A percentile compares a stretch with the other conserved stretches of the same genome.
Conservation (phyloP, 2,329 filamentous ascomycete species). For the Pyricularia sp. region DNA sequence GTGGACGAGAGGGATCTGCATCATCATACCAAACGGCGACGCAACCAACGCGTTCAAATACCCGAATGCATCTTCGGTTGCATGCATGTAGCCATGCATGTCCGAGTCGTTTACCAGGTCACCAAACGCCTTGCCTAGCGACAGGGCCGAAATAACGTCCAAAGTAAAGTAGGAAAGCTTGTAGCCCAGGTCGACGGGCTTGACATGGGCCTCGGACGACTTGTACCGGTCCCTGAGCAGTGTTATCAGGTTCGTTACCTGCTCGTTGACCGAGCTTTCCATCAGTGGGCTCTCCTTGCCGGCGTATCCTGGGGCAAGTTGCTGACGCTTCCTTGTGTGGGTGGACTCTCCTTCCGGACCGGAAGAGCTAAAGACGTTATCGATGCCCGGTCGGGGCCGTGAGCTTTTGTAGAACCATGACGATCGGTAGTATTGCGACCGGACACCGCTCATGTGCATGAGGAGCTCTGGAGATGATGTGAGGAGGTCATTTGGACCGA, state of each 20-base stretch:
- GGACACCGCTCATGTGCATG: conserved; percentile 21
- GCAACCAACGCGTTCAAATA: conserved; percentile 17
- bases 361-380: conserved; percentile 22
- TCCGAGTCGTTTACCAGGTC: conserved; percentile 31
- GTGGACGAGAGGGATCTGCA: background rate
- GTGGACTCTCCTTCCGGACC: conserved; percentile 19
- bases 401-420: conserved; percentile 26
- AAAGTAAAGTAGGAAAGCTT: conserved; percentile 39
- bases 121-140: conserved; percentile 34
- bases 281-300: conserved; percentile 43
- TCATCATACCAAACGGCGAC: background rate
- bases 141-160: conserved; percentile 38
- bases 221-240: conserved; percentile 38
- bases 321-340: conserved; percentile 32
- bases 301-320: conserved; percentile 44
- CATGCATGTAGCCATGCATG: conserved; percentile 30
- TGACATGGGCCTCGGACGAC: conserved; percentile 19
- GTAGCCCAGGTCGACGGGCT: conserved; percentile 34
- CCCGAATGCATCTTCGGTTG: conserved; percentile 25
- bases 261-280: conserved; percentile 38
- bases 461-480: conserved; percentile 25
- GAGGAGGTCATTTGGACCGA: conserved; percentile 24
- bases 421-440: conserved; percentile 17
- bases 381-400: conserved; percentile 19
- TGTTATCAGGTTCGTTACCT: conserved; percentile 33